Conservation (phyloP, 129 eudicot species). For the Solidago caesia region DNA sequence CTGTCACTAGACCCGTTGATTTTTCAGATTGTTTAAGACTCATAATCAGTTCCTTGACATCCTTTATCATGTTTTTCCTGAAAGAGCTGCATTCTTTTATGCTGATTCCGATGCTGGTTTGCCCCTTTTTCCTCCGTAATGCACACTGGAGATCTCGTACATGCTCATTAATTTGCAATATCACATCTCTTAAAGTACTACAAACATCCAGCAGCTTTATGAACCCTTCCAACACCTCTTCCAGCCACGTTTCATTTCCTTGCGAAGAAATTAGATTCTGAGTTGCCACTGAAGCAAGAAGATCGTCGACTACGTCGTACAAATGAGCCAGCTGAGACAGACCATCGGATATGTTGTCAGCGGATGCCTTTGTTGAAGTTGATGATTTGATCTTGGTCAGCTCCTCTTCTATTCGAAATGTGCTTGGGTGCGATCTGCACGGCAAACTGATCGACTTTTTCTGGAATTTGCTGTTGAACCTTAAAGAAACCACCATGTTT, state of each 20-base stretch:
- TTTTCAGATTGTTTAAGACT: slow-evolving; percentile 14
- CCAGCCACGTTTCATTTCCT: slow-evolving; percentile 29
- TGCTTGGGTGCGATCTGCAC: slow-evolving; percentile 38
- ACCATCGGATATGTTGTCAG: slow-evolving; percentile 20
- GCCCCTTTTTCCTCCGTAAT: slow-evolving; percentile 25
- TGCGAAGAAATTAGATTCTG: slow-evolving; percentile 29
- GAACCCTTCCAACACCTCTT: slow-evolving; percentile 32
- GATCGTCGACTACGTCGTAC: slow-evolving; percentile 34
- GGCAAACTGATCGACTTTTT: slow-evolving; percentile 43
- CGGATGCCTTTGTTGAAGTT: slow-evolving; percentile 3
- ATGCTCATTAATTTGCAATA: slow-evolving; percentile 15
- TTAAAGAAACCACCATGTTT: slow-evolving; percentile 33
- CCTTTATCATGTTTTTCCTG: slow-evolving; percentile 29
- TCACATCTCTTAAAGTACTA: slow-evolving; percentile 20
- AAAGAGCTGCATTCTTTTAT: slow-evolving; percentile 19
- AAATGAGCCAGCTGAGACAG: slow-evolving; percentile 31
- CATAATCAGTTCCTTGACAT: slow-evolving; percentile 19
- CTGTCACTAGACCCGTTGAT: neutral
- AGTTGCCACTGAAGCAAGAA: slow-evolving; percentile 30
- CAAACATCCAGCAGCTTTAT: slow-evolving; percentile 29
- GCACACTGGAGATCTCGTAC: slow-evolving; percentile 24
- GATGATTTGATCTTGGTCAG: slow-evolving; percentile 30
- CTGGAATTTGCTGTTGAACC: slow-evolving; percentile 5
- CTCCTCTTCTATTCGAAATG: slow-evolving; percentile 35
- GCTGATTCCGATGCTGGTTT: slow-evolving; percentile 21